Percentiles rank a stretch among this genome's conserved stretches.
phyloP scores from a whole-genome alignment of 2,329 filamentous ascomycete genomes.

The Calonectria montana region DNA sequence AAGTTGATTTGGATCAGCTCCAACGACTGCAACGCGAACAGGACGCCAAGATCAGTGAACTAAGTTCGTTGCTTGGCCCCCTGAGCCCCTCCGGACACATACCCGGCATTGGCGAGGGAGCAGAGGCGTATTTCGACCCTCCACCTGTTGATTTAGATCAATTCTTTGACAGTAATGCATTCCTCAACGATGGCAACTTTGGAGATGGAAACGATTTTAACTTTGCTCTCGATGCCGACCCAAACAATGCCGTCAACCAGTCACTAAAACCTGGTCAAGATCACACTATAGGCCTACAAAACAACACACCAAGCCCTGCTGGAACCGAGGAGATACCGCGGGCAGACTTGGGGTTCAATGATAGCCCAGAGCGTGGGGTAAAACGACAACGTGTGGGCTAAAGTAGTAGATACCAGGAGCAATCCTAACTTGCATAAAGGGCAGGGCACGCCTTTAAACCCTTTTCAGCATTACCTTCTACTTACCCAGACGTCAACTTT shows the following conservation, averaged over 20 bases:
- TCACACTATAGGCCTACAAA: conserved; percentile 24
- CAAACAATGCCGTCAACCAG: conserved; percentile 23
- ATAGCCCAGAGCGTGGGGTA: conserved; percentile 40
- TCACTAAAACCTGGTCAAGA: conserved; percentile 44
- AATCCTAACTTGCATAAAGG: neutral
- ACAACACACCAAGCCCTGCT: conserved; percentile 59
- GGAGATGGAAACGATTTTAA: conserved; percentile 62
- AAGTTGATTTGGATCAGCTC: conserved; percentile 81
- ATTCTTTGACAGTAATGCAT: conserved; percentile 59
- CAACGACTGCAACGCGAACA: conserved; percentile 84
- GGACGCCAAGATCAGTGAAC: conserved; percentile 78
- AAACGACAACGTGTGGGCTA: conserved; percentile 54
- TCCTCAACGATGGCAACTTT: conserved; percentile 53
- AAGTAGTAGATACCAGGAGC: neutral
- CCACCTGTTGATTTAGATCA: conserved; percentile 62
- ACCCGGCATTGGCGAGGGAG: conserved; percentile 70
- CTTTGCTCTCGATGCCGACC: conserved; percentile 58
- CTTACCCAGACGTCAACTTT: neutral
- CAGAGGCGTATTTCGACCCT: conserved; percentile 49
- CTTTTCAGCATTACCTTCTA: neutral
- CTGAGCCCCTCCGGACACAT: conserved; percentile 84
- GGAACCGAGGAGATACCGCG: conserved; percentile 63
- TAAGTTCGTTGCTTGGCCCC: conserved; percentile 80
- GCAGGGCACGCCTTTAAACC: neutral
- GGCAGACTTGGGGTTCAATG: conserved; percentile 51